Conservation (phyloP, 2,329 filamentous ascomycete species). For the Botryosphaeria dothidea region DNA sequence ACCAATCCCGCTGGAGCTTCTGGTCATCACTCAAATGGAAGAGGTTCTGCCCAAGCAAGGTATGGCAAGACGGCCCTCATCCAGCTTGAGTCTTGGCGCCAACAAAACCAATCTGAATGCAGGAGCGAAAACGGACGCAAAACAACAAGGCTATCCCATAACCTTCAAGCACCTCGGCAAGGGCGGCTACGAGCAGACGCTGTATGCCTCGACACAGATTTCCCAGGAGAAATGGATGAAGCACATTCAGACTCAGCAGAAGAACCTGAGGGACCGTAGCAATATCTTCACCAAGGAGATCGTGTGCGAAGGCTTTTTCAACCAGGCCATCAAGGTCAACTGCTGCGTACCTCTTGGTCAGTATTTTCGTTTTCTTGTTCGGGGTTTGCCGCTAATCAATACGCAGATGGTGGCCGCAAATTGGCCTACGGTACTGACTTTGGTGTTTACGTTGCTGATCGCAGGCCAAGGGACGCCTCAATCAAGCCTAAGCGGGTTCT, state of each 20-base stretch:
- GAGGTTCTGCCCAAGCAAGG: conserved; percentile 83
- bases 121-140: conserved; percentile 41
- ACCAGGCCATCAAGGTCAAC: conserved; percentile 84
- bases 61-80: conserved; percentile 81
- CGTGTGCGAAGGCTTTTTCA: conserved; percentile 86
- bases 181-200: conserved; percentile 87
- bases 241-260: conserved; percentile 87
- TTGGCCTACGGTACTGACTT: conserved; percentile 92
- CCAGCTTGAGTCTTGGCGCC: conserved; percentile 70
- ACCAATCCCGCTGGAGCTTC: conserved; percentile 89
- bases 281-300: conserved; percentile 70
- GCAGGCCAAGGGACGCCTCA: conserved; percentile 78
- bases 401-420: conserved; percentile 85
- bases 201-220: conserved; percentile 83
- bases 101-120: conserved; percentile 42
- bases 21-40: conserved; percentile 96
- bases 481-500: conserved; percentile 77
- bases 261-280: conserved; percentile 74
- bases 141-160: conserved; percentile 83
- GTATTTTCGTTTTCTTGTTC: conserved; percentile 31
- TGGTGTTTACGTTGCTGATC: conserved; percentile 89
- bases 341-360: conserved; percentile 88
- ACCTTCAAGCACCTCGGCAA: conserved; percentile 96
- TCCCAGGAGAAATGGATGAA: conserved; percentile 97
- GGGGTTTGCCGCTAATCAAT: neutral